phyloP scores from a whole-genome alignment of 805 yeast species.

The Peterozyma toletana region DNA sequence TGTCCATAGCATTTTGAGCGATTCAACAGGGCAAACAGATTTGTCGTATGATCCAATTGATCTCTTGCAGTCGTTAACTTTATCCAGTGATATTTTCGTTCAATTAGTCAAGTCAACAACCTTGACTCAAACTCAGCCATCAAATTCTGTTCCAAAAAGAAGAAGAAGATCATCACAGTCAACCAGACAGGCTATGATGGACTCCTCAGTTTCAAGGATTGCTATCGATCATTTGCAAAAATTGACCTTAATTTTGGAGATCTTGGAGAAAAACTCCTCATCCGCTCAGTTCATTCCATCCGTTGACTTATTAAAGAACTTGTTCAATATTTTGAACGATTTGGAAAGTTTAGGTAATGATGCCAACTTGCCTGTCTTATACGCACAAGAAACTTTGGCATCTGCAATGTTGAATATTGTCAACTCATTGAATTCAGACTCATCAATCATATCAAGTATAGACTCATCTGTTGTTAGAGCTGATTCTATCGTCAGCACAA shows the following conservation, averaged over 20 bases:
- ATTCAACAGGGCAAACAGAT: slow-evolving; percentile 31
- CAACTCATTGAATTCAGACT: slow-evolving; percentile 33
- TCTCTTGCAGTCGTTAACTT: slow-evolving; percentile 43
- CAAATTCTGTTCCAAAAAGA: slow-evolving; percentile 52
- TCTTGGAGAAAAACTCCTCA: slow-evolving; percentile 48
- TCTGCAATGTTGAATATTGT: slow-evolving; percentile 75
- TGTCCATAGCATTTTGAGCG: slow-evolving; percentile 51
- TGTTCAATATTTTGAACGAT: slow-evolving; percentile 60
- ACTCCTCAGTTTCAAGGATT: slow-evolving; percentile 61
- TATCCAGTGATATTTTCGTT: slow-evolving; percentile 52
- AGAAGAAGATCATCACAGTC: slow-evolving; percentile 78
- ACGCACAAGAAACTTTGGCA: slow-evolving; percentile 86
- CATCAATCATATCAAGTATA: slow-evolving; percentile 19
- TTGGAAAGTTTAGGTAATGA: slow-evolving; percentile 82
- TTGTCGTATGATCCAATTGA: slow-evolving; percentile 46
- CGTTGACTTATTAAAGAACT: slow-evolving; percentile 27
- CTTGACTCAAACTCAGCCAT: slow-evolving; percentile 26
- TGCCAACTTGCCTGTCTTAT: slow-evolving; percentile 84
- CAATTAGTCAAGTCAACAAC: slow-evolving; percentile 44
- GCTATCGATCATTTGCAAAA: slow-evolving; percentile 77
- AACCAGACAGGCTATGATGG: slow-evolving; percentile 67
- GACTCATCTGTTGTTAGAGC: slow-evolving; percentile 73
- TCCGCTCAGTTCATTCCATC: slow-evolving; percentile 16
- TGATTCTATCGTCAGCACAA: slow-evolving; percentile 84
- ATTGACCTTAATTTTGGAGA: slow-evolving; percentile 72